Conservation (phyloP, 768 basidiomycete species). For the Postia placenta region DNA sequence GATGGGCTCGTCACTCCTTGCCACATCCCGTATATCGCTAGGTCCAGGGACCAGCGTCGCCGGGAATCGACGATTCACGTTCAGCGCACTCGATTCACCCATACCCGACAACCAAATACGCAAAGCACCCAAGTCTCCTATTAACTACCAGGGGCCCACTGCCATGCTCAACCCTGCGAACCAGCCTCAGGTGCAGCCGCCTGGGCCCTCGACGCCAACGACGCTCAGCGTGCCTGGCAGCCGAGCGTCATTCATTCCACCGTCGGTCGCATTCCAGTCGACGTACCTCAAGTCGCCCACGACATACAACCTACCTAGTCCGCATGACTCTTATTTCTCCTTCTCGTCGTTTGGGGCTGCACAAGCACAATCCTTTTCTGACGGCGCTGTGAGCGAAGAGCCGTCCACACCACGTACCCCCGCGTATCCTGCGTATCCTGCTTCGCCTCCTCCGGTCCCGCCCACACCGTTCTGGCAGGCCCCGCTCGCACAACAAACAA, state of each 20-base stretch:
- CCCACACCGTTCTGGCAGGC: slow-evolving; percentile 49
- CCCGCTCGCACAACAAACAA: slow-evolving; percentile 44
- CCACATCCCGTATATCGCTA: neutral
- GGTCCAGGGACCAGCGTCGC: slow-evolving; percentile 28
- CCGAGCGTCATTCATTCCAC: slow-evolving; percentile 24
- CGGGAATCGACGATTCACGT: slow-evolving; percentile 54
- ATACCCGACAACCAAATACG: slow-evolving; percentile 19
- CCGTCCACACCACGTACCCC: slow-evolving; percentile 46
- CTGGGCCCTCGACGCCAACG: slow-evolving; percentile 6
- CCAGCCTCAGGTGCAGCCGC: slow-evolving; percentile 14
- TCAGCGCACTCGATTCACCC: slow-evolving; percentile 30
- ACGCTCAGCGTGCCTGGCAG: neutral
- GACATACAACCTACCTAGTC: slow-evolving; percentile 39
- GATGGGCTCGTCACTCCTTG: neutral
- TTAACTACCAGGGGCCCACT: slow-evolving; percentile 25
- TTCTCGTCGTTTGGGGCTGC: slow-evolving; percentile 8
- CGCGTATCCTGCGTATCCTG: slow-evolving; percentile 50
- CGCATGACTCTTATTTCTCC: slow-evolving; percentile 24
- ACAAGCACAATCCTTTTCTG: slow-evolving; percentile 9
- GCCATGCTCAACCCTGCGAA: slow-evolving; percentile 25
- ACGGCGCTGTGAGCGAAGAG: slow-evolving; percentile 13
- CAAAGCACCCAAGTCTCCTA: slow-evolving; percentile 12
- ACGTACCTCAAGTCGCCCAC: slow-evolving; percentile 39
- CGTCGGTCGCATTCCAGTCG: slow-evolving; percentile 30
- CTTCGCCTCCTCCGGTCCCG: slow-evolving; percentile 47